Base-by-base conservation (phyloP, 108 stramenopile species). In the Nitzschia sp. region DNA sequence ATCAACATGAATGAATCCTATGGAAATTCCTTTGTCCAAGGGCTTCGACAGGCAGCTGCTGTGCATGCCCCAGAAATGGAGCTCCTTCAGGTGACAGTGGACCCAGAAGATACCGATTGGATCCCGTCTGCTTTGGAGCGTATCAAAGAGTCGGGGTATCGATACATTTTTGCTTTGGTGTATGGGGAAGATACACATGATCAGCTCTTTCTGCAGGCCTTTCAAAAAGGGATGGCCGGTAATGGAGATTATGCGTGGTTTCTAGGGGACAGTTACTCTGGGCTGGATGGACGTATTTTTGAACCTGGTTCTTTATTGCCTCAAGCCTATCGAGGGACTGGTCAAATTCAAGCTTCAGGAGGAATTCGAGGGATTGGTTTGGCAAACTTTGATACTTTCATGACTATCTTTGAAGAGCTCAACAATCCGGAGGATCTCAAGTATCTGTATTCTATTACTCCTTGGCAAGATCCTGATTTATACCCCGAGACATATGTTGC, bases 1-100 rank as follows among this genome's bases (percentile, higher is more conserved):
- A 38, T 84, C 1, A 55, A 84, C 48, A 60, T 78, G 26, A 78
- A 84, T 52, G 81, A 87, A 50, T 25, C 83, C 20, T 84, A 73
- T 63, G 86, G 86, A 8, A 81, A 79, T 53, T 58, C 76, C 1
- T 84, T 67, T 67, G 81, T 77, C 6, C 26, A 56, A 10, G 83
- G 79, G 10, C 48, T 84, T 7, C 73, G 55, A n/a, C 7, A 11
- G 21, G 77, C 72, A 8, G 76, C 73, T 8, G 22, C 37, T 20
- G 37, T 42, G 19, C 20, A 51, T 38, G 68, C 73, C 41, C 83
- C 83, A 25, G 66, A 71, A 26, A 63, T 83, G 67, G n/a, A 66
- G n/a, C 65, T 81, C 8, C 46, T 37, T 10, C 55, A 46, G 6
- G 29, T 63, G 14, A 10, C 71, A 2, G 25, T 65, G 26, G 46